Conservation (phyloP, 2,329 filamentous ascomycete species). For the Incumbomyces delicatus region DNA sequence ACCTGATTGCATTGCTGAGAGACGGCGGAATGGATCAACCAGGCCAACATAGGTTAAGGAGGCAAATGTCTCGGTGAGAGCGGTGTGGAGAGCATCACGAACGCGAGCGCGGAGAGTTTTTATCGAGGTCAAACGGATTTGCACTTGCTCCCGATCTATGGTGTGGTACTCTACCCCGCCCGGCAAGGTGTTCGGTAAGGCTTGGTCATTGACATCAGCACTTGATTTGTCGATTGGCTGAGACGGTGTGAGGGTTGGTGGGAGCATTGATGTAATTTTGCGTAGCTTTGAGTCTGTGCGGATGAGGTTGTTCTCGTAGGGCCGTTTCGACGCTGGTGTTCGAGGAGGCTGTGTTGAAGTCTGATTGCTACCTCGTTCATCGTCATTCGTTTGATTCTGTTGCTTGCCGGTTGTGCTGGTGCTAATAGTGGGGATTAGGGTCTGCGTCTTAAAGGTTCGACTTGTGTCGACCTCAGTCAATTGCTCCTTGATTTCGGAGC, state of each 20-base stretch:
- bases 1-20: conserved; percentile 87
- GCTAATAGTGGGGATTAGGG: conserved; percentile 60
- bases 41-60: conserved; percentile 88
- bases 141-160: conserved; percentile 57
- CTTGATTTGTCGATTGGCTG: conserved; percentile 26
- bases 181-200: conserved; percentile 28
- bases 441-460: conserved; percentile 89
- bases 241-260: conserved; percentile 36
- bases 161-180: conserved; percentile 60
- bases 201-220: conserved; percentile 27
- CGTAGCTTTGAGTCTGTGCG: conserved; percentile 79
- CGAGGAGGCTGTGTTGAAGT: conserved; percentile 26
- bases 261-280: conserved; percentile 95
- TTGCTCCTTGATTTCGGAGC: conserved; percentile 64
- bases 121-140: conserved; percentile 71
- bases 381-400: conserved; percentile 30
- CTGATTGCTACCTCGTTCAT: conserved; percentile 22
- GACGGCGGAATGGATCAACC: conserved; percentile 73
- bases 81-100: conserved; percentile 70
- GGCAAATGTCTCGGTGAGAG: conserved; percentile 76
- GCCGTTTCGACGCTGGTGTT: conserved; percentile 37
- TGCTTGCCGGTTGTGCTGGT: conserved; percentile 17
- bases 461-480: conserved; percentile 85
- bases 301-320: conserved; percentile 78
- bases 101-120: conserved; percentile 75